Evolutionary conservation across 345 rosid species (phyloP).

Genomic region (Kandelia obovata): DNA sequence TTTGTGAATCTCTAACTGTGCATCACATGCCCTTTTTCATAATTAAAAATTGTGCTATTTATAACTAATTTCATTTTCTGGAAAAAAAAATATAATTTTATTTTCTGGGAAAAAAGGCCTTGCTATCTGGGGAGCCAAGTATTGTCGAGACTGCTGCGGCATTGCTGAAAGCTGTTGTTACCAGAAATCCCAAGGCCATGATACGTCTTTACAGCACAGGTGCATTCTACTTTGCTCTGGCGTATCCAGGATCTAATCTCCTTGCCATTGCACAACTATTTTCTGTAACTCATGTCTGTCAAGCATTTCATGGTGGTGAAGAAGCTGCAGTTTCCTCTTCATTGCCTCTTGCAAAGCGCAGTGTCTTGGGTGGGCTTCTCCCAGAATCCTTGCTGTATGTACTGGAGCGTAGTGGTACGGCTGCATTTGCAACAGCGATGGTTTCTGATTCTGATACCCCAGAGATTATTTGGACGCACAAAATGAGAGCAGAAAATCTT

Average conservation of each 20-base stretch:
- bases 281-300: slow-evolving; percentile 89
- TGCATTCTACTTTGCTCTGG: slow-evolving; percentile 88
- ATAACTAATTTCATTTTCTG: slow-evolving; percentile 15
- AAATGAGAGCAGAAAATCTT: slow-evolving; percentile 98
- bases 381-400: slow-evolving; percentile 96
- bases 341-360: slow-evolving; percentile 91
- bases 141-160: slow-evolving; percentile 96
- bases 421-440: slow-evolving; percentile 99
- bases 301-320: slow-evolving; percentile 99
- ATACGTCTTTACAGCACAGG: slow-evolving; percentile 94
- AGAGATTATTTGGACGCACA: slow-evolving; percentile 97
- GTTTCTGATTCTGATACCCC: slow-evolving; percentile 99
- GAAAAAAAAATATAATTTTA: slow-evolving; percentile 19
- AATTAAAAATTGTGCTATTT: slow-evolving; percentile 7
- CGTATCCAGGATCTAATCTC: slow-evolving; percentile 98
- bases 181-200: slow-evolving; percentile 99
- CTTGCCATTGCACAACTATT: slow-evolving; percentile 85
- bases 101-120: slow-evolving; percentile 44
- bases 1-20: no score
- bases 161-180: slow-evolving; percentile 85
- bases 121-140: slow-evolving; percentile 95
- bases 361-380: slow-evolving; percentile 98
- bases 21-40: neutral
- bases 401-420: slow-evolving; percentile 92
- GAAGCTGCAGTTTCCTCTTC: slow-evolving; percentile 98